These are phyloP conservation scores for Lyophyllum atratum DNA, from an alignment of 768 basidiomycete species.

Conservation along the genomic window DNA sequence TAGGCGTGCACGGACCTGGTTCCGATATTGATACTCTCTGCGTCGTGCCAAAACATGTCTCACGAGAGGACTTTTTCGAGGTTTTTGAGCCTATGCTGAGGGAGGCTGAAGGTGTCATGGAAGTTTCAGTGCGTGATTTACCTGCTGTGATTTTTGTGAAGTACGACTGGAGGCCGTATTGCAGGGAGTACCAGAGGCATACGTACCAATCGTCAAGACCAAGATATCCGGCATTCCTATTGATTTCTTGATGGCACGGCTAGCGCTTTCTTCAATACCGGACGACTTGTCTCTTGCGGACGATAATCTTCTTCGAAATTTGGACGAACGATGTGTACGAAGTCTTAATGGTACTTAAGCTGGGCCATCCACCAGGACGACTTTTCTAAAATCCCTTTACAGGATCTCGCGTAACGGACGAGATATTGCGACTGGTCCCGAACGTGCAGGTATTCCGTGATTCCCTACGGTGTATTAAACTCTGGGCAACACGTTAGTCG, in stretches of 20 bases:
- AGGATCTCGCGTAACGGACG: slow-evolving; percentile 96
- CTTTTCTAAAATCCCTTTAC: slow-evolving; percentile 1
- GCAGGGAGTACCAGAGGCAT: slow-evolving; percentile 95
- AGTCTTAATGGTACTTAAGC: slow-evolving; percentile 88
- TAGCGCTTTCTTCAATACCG: slow-evolving; percentile 85
- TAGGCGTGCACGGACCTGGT: slow-evolving; percentile 96
- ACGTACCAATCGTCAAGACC: slow-evolving; percentile 91
- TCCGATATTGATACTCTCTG: slow-evolving; percentile 98
- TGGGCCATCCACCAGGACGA: not conserved
- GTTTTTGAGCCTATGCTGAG: slow-evolving; percentile 88
- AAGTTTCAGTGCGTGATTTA: slow-evolving; percentile 76
- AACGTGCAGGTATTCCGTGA: slow-evolving; percentile 94
- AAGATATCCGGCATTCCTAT: slow-evolving; percentile 91
- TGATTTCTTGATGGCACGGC: slow-evolving; percentile 91
- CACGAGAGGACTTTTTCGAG: slow-evolving; percentile 94
- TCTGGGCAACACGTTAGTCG: slow-evolving; percentile 92
- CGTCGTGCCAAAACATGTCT: slow-evolving; percentile 96
- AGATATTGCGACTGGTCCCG: slow-evolving; percentile 92
- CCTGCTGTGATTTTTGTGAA: not conserved
- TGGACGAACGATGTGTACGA: slow-evolving; percentile 93
- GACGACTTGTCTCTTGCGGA: slow-evolving; percentile 90
- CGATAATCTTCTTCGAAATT: slow-evolving; percentile 86
- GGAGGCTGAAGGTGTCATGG: slow-evolving; percentile 78
- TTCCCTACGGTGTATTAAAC: slow-evolving; percentile 91
- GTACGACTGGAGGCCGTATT: slow-evolving; percentile 8